A percentile compares a stretch with the other conserved stretches of the same genome.
Evolutionary conservation across 1,284 basidiomycete genomes (phyloP).

Genomic region (Bondarzewia mesenterica): DNA sequence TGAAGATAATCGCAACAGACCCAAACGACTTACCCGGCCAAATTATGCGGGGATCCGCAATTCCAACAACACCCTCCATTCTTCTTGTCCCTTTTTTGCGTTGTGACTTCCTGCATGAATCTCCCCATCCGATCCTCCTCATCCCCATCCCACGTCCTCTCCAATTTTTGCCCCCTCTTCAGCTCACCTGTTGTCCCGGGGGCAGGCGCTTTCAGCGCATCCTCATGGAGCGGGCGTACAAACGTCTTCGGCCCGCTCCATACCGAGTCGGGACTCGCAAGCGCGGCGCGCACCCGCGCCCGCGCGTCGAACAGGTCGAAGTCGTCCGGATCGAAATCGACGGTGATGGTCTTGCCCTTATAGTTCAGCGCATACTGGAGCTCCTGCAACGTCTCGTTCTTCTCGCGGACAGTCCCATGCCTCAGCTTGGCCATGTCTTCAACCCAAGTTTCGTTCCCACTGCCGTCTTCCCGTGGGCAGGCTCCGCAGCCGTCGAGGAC

Average conservation of each 20-base stretch:
- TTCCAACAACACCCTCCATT: too few relatives aligned
- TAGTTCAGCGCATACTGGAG: slow-evolving; percentile 10
- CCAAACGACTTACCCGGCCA: too few relatives aligned
- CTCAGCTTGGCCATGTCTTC: slow-evolving; percentile 5
- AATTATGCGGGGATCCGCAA: too few relatives aligned
- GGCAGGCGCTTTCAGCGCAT: not conserved
- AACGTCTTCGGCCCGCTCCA: slow-evolving; percentile 9
- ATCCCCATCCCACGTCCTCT: too few relatives aligned
- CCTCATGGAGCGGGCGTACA: not conserved
- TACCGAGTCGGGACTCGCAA: slow-evolving; percentile 11
- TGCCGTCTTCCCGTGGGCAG: slow-evolving; percentile 10
- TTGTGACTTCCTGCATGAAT: too few relatives aligned
- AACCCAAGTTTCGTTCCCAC: slow-evolving; percentile 6
- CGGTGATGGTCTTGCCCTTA: not conserved
- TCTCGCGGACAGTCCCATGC: not conserved
- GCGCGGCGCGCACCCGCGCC: slow-evolving; percentile 8
- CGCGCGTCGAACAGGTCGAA: slow-evolving; percentile 11
- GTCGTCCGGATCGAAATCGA: slow-evolving; percentile 10
- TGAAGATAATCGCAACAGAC: too few relatives aligned
- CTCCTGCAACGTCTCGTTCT: slow-evolving; percentile 4
- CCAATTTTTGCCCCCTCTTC: too few relatives aligned
- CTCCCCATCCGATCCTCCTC: too few relatives aligned
- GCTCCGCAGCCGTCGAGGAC: slow-evolving; percentile 13
- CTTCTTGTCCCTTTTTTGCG: too few relatives aligned
- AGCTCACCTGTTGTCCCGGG: too few relatives aligned